Base-by-base conservation (phyloP, 2,329 filamentous ascomycete genomes). In the Penicillium sp. region DNA sequence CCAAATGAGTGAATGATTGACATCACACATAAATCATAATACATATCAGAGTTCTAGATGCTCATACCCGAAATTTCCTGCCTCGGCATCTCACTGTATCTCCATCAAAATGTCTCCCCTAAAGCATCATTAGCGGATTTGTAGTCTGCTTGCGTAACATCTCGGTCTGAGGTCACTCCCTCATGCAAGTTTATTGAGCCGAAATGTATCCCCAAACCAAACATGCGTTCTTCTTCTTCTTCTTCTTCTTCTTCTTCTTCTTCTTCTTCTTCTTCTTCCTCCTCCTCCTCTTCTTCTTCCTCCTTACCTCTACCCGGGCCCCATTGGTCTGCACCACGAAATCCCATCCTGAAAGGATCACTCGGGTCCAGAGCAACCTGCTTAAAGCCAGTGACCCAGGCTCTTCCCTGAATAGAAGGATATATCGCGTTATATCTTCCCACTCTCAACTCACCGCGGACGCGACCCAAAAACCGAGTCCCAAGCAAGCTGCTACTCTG, bases 271-370 rank as follows among this genome's bases (percentile, higher is more conserved):
- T 26, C 25, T 26, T 26, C 25, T 26, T 26, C 25, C 8, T 26
- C 25, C 23, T 26, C 23, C 13, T 37, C 47, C 13, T 25, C 31
- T 35, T 51, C 9, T 7, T 47, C 21, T 4, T 26, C 3, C 13
- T 47, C 7, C 25, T 51, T 47, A 35, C 16, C 19, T 26, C 27
- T 25, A 29, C 43, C 29, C 3, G 53, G 42, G 1, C 47, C 53
- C 53, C 53, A 55, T 26, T 55, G 47, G 23, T 55, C 53, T 27
- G 47, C 47, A 35, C 47, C 42, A n/a, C 53, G 53, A 14, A 55
- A 55, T 7, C 53, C 53, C 31, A 45, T 43, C 16, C 29, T 5
- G 39, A 46, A 56, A 42, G 54, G 54, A 43, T 56, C 54, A n/a
- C 13, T 37, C 10, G 54, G 54, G 25, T 52, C 21, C 43, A 51